Evolutionary conservation across 2,329 filamentous ascomycete species (phyloP).

Genomic region (Herpotrichia juniperi): DNA sequence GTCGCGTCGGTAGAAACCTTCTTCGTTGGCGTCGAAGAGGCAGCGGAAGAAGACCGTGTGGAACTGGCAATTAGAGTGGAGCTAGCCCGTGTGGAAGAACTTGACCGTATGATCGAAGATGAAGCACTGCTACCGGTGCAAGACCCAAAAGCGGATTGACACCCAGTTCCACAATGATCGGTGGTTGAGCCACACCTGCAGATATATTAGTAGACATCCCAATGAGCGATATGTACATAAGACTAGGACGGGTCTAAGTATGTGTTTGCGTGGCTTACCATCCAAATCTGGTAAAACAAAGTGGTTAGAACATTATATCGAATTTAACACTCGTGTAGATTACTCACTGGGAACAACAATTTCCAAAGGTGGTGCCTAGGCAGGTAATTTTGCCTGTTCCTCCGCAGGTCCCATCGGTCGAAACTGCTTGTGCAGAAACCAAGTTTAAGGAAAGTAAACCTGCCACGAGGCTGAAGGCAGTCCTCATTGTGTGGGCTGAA

Average conservation of each 20-base stretch:
- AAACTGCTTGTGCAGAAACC: conserved; percentile 2
- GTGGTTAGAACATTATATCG: background rate
- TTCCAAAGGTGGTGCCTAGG: conserved; percentile 50
- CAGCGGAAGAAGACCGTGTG: conserved; percentile 5
- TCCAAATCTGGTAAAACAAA: background rate
- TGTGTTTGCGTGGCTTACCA: background rate
- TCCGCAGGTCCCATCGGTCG: conserved; percentile 32
- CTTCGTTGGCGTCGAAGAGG: background rate
- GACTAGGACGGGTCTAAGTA: background rate
- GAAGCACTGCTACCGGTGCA: conserved; percentile 3
- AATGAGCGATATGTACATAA: background rate
- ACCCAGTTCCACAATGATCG: conserved; percentile 37
- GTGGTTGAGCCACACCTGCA: conserved; percentile 46
- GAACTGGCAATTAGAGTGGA: no score
- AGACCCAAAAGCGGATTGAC: conserved; percentile 41
- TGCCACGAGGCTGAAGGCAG: background rate
- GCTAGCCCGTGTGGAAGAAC: conserved; percentile 4
- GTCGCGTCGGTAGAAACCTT: conserved; percentile 9
- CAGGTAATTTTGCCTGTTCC: conserved; percentile 36
- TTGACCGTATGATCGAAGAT: background rate
- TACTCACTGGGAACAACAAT: conserved; percentile 52
- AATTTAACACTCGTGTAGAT: background rate
- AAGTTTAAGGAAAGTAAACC: background rate
- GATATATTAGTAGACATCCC: background rate
- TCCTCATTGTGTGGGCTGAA: background rate